These are phyloP conservation scores for Orbilia oligospora DNA, from an alignment of 2,329 filamentous ascomycete species.

Conservation along the genomic window DNA sequence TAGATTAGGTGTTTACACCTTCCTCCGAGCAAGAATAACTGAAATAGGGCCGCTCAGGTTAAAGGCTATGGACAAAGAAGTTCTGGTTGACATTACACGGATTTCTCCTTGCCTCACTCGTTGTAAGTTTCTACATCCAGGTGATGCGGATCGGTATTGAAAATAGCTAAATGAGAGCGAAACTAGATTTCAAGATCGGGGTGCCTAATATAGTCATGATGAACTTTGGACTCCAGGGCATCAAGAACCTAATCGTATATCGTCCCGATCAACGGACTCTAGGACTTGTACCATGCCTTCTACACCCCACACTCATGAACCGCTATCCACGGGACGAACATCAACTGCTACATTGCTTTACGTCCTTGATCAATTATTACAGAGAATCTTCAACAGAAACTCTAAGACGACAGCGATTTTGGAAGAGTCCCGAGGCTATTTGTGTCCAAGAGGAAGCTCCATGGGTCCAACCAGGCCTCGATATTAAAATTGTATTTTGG, in stretches of 20 bases:
- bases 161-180: neutral
- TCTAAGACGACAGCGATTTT: neutral
- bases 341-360: neutral
- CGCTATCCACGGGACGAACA: neutral
- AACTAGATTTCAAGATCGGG: neutral
- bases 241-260: neutral
- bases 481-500: conserved; percentile 11
- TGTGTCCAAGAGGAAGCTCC: neutral
- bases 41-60: neutral
- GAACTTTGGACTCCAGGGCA: neutral
- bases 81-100: neutral
- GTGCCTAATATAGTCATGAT: neutral
- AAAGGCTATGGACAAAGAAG: neutral
- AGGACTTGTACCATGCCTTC: neutral
- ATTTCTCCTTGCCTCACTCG: neutral
- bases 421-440: neutral
- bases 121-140: neutral
- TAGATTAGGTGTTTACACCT: neutral
- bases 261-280: no score
- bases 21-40: neutral
- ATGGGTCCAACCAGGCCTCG: conserved; percentile 8
- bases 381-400: neutral
- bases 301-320: neutral
- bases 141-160: neutral
- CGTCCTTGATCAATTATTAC: neutral